Conservation (phyloP, 176 grass and related monocot genomes). For the Zoysia japonica region DNA sequence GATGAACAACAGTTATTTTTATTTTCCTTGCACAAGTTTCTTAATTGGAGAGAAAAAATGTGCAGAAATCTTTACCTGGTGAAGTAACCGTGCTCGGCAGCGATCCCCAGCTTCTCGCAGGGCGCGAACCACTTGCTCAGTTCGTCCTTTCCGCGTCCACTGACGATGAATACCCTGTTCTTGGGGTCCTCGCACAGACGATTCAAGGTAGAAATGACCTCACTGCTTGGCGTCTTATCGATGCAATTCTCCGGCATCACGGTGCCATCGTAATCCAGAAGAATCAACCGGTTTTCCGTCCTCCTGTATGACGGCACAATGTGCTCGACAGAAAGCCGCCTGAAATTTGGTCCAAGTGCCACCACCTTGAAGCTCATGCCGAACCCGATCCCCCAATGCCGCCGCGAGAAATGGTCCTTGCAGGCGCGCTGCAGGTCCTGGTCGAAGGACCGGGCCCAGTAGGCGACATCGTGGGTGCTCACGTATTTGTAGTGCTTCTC, state of each 20-base stretch:
- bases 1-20: neutral
- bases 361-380: conserved; percentile 93
- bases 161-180: conserved; percentile 91
- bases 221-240: conserved; percentile 61
- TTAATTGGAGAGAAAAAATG: neutral
- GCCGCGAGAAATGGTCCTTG: conserved; percentile 77
- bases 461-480: conserved; percentile 82
- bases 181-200: conserved; percentile 68
- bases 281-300: conserved; percentile 56
- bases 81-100: conserved; percentile 94
- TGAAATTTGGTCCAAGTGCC: conserved; percentile 76
- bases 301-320: conserved; percentile 62
- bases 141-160: conserved; percentile 73
- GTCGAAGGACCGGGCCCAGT: conserved; percentile 81
- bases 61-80: conserved; percentile 61
- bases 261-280: conserved; percentile 92
- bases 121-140: conserved; percentile 72
- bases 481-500: conserved; percentile 98
- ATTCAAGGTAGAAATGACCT: conserved; percentile 75
- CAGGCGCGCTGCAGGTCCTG: conserved; percentile 88
- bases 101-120: conserved; percentile 83
- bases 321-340: conserved; percentile 71
- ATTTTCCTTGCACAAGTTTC: neutral
- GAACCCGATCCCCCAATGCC: conserved; percentile 90
- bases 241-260: conserved; percentile 71